phyloP scores from a whole-genome alignment of 1,284 basidiomycete species.

The Amylostereum areolatum region DNA sequence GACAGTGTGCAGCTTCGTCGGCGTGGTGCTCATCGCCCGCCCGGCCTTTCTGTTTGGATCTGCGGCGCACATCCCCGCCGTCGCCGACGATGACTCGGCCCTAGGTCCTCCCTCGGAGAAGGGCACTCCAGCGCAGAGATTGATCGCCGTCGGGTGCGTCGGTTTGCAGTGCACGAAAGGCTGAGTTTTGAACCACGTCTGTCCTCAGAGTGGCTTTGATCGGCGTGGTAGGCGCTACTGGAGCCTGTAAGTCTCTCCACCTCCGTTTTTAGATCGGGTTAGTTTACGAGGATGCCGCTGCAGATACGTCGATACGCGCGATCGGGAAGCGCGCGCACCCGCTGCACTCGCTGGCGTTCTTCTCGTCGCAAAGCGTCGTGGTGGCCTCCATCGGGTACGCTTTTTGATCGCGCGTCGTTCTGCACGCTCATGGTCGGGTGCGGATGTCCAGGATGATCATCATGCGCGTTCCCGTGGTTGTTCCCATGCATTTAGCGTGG shows the following conservation, averaged over 20 bases:
- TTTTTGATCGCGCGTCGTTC: no score
- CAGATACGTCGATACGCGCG: slow-evolving; percentile 62
- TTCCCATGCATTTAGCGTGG: slow-evolving; percentile 44
- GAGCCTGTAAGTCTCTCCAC: slow-evolving; percentile 42
- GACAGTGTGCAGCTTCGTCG: slow-evolving; percentile 37
- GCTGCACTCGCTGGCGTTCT: slow-evolving; percentile 67
- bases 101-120: slow-evolving; percentile 7
- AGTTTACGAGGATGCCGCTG: neutral
- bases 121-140: slow-evolving; percentile 27
- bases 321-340: slow-evolving; percentile 73
- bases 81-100: slow-evolving; percentile 3
- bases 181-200: neutral
- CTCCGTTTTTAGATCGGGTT: neutral
- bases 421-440: neutral
- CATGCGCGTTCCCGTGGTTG: slow-evolving; percentile 32
- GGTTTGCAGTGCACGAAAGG: neutral
- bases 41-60: slow-evolving; percentile 28
- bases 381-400: slow-evolving; percentile 42
- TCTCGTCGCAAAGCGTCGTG: slow-evolving; percentile 58
- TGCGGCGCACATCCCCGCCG: slow-evolving; percentile 8
- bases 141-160: slow-evolving; percentile 30
- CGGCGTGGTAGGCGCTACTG: slow-evolving; percentile 57
- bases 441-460: slow-evolving; percentile 33
- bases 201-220: slow-evolving; percentile 41
- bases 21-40: slow-evolving; percentile 47